Evolutionary conservation across 129 eudicot genomes (phyloP).

Genomic region (Apium graveolens): DNA sequence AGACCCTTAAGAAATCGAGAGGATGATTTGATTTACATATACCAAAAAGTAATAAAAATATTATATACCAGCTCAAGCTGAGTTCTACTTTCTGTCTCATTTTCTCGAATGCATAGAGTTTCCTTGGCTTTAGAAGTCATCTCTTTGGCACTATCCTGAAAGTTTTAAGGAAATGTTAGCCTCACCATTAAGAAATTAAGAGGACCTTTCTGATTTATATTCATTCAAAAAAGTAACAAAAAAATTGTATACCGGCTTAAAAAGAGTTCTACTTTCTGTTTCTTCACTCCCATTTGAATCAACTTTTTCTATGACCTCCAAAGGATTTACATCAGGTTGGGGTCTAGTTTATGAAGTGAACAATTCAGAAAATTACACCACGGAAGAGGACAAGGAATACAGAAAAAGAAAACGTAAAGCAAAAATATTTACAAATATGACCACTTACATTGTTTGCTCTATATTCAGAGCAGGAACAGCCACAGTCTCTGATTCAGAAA

Average conservation of each 20-base stretch:
- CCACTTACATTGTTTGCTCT: conserved; percentile 34
- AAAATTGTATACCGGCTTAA: conserved; percentile 19
- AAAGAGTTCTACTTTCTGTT: conserved; percentile 10
- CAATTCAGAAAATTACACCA: not conserved
- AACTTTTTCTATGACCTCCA: conserved; percentile 21
- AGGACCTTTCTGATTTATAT: not conserved
- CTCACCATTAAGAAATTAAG: not conserved
- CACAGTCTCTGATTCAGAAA: conserved; percentile 22
- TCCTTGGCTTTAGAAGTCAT: conserved; percentile 18
- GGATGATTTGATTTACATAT: not conserved
- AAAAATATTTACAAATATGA: not conserved
- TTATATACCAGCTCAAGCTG: conserved; percentile 20
- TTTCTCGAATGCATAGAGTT: conserved; percentile 13
- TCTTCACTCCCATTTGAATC: conserved; percentile 18
- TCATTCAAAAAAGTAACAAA: not conserved
- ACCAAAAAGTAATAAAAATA: not conserved
- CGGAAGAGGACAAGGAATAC: not conserved
- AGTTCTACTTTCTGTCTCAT: conserved; percentile 11
- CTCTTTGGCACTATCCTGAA: conserved; percentile 31
- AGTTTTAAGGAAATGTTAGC: not conserved
- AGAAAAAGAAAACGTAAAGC: not conserved
- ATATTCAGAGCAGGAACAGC: conserved; percentile 16
- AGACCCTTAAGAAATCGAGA: not conserved
- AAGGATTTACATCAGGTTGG: conserved; percentile 14
- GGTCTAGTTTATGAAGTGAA: conserved; percentile 14